phyloP scores from a whole-genome alignment of 306 rosid species.

The Rubus parviflorus region DNA sequence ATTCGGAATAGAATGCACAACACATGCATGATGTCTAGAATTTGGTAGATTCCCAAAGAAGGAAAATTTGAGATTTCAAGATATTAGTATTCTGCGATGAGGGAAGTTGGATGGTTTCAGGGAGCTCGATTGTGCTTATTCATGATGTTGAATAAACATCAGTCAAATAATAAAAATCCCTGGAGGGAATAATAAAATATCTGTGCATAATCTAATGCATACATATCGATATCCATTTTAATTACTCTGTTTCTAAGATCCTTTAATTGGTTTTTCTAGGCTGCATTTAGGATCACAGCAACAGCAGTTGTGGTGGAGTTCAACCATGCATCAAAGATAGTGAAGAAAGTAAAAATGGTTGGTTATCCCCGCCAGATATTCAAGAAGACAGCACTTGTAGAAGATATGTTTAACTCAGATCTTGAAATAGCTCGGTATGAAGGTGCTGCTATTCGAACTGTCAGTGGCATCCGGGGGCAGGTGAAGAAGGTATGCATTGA shows the following conservation, averaged over 20 bases:
- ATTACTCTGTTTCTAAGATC: neutral
- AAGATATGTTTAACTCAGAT: conserved; percentile 91
- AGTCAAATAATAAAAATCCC: too few relatives aligned
- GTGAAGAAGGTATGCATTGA: conserved; percentile 71
- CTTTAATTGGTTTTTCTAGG: conserved; percentile 33
- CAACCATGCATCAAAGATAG: conserved; percentile 70
- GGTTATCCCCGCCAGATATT: conserved; percentile 91
- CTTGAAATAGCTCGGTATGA: conserved; percentile 94
- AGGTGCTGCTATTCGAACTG: conserved; percentile 91
- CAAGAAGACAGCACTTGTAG: conserved; percentile 89
- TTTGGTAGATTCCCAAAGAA: too few relatives aligned
- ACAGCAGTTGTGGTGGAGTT: conserved; percentile 86
- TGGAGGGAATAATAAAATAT: too few relatives aligned
- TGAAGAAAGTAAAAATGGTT: conserved; percentile 90
- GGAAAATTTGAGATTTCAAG: too few relatives aligned
- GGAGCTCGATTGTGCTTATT: too few relatives aligned
- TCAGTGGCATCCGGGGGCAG: conserved; percentile 93
- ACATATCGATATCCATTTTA: too few relatives aligned
- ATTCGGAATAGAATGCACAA: neutral
- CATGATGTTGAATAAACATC: too few relatives aligned
- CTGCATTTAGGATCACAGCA: conserved; percentile 84
- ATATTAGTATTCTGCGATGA: too few relatives aligned
- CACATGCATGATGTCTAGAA: too few relatives aligned
- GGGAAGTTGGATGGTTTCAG: too few relatives aligned
- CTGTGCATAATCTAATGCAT: too few relatives aligned